These are phyloP conservation scores for Hexamita inflata DNA, from an alignment of 208 protist genomes.

Conservation along the genomic window DNA sequence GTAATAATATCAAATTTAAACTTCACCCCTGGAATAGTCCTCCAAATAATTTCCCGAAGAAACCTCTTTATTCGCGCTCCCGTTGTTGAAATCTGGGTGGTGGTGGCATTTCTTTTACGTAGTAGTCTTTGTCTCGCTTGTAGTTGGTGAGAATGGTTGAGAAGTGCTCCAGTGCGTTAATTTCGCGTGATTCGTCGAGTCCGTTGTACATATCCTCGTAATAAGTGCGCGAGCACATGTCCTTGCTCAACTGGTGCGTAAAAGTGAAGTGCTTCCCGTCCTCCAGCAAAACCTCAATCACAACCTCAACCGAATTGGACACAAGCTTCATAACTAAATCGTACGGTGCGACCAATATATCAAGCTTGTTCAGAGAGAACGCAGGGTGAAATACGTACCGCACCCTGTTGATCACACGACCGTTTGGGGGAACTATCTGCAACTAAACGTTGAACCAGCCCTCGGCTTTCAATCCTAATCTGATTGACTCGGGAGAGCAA, in stretches of 20 bases:
- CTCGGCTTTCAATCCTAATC: slow-evolving; percentile 6
- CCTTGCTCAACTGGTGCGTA: neutral
- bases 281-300: neutral
- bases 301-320: slow-evolving; percentile 16
- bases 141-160: neutral
- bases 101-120: neutral
- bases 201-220: slow-evolving; percentile 21
- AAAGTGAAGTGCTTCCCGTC: neutral
- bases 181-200: neutral
- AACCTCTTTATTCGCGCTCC: neutral
- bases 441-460: slow-evolving; percentile 41
- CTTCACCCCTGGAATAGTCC: too few species aligned
- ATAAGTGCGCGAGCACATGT: neutral
- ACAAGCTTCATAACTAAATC: slow-evolving; percentile 37
- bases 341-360: slow-evolving; percentile 25
- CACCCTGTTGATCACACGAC: neutral
- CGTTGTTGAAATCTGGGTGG: slow-evolving; percentile 3
- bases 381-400: slow-evolving; percentile 38
- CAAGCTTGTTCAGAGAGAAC: slow-evolving; percentile 34
- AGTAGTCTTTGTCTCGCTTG: slow-evolving; percentile 20
- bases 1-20: too few species aligned
- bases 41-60: too few species aligned
- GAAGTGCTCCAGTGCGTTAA: neutral
- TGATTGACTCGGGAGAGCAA: slow-evolving; percentile 28
- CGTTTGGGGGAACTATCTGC: slow-evolving; percentile 25